These are phyloP conservation scores for Xylaria sp. DNA, from an alignment of 2,329 filamentous ascomycete species.

Conservation along the genomic window DNA sequence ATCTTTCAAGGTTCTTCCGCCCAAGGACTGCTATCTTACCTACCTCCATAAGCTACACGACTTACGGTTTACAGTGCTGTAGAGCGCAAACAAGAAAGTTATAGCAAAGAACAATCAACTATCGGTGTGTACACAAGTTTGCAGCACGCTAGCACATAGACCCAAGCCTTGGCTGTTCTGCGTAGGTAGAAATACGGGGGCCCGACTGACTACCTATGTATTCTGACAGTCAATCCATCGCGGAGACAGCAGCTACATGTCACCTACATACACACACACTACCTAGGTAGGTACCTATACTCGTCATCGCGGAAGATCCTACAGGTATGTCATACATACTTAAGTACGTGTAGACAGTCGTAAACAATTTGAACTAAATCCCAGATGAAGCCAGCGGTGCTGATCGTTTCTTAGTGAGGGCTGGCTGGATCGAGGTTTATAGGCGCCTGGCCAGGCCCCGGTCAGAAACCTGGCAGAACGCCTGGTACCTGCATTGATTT, in stretches of 20 bases:
- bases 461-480: not conserved
- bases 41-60: no score
- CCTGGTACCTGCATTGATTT: slow-evolving; percentile 35
- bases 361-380: not conserved
- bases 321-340: not conserved
- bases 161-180: not conserved
- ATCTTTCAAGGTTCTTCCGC: not conserved
- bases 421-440: slow-evolving; percentile 26
- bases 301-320: no score
- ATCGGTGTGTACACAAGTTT: not conserved
- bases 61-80: not conserved
- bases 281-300: no score
- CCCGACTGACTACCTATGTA: not conserved
- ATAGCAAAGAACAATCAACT: not conserved
- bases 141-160: not conserved
- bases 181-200: not conserved
- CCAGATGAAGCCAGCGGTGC: not conserved
- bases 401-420: slow-evolving; percentile 28
- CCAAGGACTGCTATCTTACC: not conserved
- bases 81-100: not conserved
- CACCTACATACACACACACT: not conserved
- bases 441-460: not conserved
- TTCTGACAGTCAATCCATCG: no score
- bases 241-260: not conserved
- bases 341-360: no score